Evolutionary conservation across 495 filamentous ascomycete species (phyloP).

Genomic region (Apiosordaria backusii): DNA sequence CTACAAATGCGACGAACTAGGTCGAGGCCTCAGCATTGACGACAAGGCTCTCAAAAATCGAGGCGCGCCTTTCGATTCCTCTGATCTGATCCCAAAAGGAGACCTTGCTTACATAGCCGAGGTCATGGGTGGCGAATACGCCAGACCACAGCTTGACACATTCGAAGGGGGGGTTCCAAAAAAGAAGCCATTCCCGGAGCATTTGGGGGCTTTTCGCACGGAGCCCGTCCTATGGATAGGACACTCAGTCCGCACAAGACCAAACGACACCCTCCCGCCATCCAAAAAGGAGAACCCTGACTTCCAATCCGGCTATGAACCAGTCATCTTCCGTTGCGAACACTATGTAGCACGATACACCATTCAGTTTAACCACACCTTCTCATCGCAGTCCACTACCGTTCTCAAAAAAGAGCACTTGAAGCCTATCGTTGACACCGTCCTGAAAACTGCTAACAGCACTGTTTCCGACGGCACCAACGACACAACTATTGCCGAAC

Average conservation of each 20-base stretch:
- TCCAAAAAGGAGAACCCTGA: neutral
- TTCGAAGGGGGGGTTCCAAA: conserved; percentile 9
- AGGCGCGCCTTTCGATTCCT: conserved; percentile 23
- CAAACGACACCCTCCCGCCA: conserved; percentile 10
- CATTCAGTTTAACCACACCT: conserved; percentile 31
- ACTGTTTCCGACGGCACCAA: conserved; percentile 19
- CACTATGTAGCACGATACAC: conserved; percentile 29
- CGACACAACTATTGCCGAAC: conserved; percentile 26
- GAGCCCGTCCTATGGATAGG: conserved; percentile 31
- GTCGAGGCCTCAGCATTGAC: conserved; percentile 20
- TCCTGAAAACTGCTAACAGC: conserved; percentile 12
- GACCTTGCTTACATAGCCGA: conserved; percentile 23
- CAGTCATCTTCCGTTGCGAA: conserved; percentile 26
- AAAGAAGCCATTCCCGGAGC: conserved; percentile 21
- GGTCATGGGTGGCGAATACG: conserved; percentile 25
- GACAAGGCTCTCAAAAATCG: conserved; percentile 12
- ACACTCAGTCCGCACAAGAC: conserved; percentile 7
- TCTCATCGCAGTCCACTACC: conserved; percentile 16
- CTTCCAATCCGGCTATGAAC: conserved; percentile 20
- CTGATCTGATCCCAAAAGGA: conserved; percentile 23
- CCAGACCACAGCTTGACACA: conserved; percentile 14
- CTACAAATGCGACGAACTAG: conserved; percentile 28
- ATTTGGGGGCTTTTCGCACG: conserved; percentile 26
- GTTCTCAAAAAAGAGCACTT: conserved; percentile 20
- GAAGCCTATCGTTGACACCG: conserved; percentile 25